Percentiles rank a stretch among this genome's conserved stretches.
phyloP scores from a whole-genome alignment of 257 asterid genomes.

The Schizonepeta tenuifolia region DNA sequence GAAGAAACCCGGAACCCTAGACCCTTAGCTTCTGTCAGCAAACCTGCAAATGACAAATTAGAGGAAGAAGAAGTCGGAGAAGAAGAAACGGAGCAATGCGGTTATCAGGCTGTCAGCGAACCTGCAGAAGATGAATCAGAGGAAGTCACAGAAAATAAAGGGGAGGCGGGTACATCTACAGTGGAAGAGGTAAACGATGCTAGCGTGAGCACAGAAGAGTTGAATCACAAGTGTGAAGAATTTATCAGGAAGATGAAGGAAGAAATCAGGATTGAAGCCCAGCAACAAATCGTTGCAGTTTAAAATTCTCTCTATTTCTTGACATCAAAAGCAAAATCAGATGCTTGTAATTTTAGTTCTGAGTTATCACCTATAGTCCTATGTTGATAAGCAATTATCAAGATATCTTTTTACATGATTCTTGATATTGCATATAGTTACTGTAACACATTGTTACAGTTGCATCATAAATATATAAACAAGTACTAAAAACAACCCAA shows the following conservation, averaged over 20 bases:
- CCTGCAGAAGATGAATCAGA: conserved; percentile 15
- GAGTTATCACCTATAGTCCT: neutral
- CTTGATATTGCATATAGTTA: neutral
- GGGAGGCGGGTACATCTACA: neutral
- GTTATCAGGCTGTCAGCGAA: too few relatives aligned
- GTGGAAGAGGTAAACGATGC: conserved; percentile 31
- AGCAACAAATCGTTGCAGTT: conserved; percentile 37
- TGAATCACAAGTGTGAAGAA: conserved; percentile 51
- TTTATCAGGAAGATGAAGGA: conserved; percentile 56
- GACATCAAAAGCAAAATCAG: neutral
- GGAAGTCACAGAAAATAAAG: neutral
- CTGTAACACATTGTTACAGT: too few relatives aligned
- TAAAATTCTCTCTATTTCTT: neutral
- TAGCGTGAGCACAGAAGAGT: conserved; percentile 47
- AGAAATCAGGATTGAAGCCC: conserved; percentile 50
- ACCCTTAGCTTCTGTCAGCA: too few relatives aligned
- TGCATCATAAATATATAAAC: too few relatives aligned
- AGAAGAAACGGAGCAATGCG: neutral
- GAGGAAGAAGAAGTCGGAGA: conserved; percentile 13
- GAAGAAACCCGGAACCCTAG: too few relatives aligned
- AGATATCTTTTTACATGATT: neutral
- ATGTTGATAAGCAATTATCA: neutral
- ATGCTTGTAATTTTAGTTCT: neutral
- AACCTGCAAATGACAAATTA: neutral
- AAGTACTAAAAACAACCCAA: too few relatives aligned